phyloP scores from a whole-genome alignment of 2,329 filamentous ascomycete genomes.

The Cucurbitaria berberidis region DNA sequence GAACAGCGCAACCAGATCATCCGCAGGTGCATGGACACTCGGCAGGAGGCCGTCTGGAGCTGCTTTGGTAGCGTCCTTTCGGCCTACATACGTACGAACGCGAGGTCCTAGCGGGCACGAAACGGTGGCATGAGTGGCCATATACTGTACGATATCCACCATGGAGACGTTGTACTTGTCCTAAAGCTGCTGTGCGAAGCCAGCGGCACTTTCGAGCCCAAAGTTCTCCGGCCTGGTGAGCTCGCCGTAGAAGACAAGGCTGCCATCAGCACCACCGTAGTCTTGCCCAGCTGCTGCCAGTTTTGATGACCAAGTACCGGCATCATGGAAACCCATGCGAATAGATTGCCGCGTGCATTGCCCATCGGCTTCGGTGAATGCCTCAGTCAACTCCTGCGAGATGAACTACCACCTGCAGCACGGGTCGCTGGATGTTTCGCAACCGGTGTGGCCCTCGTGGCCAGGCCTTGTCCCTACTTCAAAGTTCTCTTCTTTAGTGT shows the following conservation, averaged over 20 bases:
- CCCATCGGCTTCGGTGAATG: constrained; percentile 2
- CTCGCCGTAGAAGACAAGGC: constrained; percentile 40
- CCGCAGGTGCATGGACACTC: constrained; percentile 46
- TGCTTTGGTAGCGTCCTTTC: constrained; percentile 49
- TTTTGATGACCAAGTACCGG: constrained; percentile 2
- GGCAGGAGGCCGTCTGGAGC: constrained; percentile 55
- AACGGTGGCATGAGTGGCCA: constrained; percentile 50
- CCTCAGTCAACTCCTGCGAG: constrained; percentile 1
- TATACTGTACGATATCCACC: constrained; percentile 55
- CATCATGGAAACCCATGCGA: constrained; percentile 6
- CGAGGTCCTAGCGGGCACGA: constrained; percentile 58
- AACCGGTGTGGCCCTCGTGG: not conserved
- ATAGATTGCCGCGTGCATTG: constrained; percentile 6
- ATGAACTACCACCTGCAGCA: constrained; percentile 8
- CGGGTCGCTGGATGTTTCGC: constrained; percentile 1
- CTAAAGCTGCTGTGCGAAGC: constrained; percentile 46
- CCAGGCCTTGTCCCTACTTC: not conserved
- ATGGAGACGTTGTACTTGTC: constrained; percentile 52
- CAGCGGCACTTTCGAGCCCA: constrained; percentile 52
- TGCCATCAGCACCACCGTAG: constrained; percentile 46
- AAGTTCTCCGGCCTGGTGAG: constrained; percentile 43
- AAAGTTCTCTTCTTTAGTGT: not conserved
- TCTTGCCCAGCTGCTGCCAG: constrained; percentile 2
- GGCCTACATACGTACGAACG: constrained; percentile 56
- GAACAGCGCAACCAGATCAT: constrained; percentile 53